phyloP scores from a whole-genome alignment of 768 basidiomycete species.

The Suillus occidentalis region DNA sequence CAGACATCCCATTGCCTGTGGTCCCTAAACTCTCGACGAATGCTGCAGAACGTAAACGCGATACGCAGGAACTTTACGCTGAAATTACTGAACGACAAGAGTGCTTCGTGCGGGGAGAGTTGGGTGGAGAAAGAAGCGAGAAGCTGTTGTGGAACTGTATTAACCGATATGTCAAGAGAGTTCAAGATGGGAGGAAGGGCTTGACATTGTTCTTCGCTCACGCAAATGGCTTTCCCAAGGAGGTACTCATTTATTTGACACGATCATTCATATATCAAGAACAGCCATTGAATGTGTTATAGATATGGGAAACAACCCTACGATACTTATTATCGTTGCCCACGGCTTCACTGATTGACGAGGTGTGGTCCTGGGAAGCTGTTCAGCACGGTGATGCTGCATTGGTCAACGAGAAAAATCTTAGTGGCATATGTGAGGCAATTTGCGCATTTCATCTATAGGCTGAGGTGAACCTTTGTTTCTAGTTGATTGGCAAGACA shows the following conservation, averaged over 20 bases:
- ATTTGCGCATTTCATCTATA: neutral
- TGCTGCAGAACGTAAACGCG: constrained; percentile 13
- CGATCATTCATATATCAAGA: neutral
- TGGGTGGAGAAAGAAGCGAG: constrained; percentile 18
- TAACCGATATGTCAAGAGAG: constrained; percentile 61
- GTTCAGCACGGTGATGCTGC: constrained; percentile 86
- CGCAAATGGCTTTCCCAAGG: constrained; percentile 87
- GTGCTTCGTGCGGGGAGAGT: constrained; percentile 15
- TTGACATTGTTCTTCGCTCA: constrained; percentile 78
- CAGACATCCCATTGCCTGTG: constrained; percentile 24
- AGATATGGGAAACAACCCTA: constrained; percentile 83
- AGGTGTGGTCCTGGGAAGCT: constrained; percentile 83
- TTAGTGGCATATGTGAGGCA: constrained; percentile 60
- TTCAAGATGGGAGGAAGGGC: constrained; percentile 29
- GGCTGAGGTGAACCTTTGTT: neutral
- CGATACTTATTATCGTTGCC: constrained; percentile 47
- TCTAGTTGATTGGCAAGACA: constrained; percentile 77
- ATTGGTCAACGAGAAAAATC: constrained; percentile 57
- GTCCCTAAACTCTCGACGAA: constrained; percentile 15
- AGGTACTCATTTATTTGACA: constrained; percentile 42
- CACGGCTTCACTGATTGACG: constrained; percentile 50
- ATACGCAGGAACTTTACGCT: constrained; percentile 14
- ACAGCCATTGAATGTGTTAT: neutral
- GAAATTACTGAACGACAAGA: constrained; percentile 21
- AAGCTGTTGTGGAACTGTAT: constrained; percentile 64